Base-by-base conservation (phyloP, 768 basidiomycete species). In the Leccinellum rugosiceps region DNA sequence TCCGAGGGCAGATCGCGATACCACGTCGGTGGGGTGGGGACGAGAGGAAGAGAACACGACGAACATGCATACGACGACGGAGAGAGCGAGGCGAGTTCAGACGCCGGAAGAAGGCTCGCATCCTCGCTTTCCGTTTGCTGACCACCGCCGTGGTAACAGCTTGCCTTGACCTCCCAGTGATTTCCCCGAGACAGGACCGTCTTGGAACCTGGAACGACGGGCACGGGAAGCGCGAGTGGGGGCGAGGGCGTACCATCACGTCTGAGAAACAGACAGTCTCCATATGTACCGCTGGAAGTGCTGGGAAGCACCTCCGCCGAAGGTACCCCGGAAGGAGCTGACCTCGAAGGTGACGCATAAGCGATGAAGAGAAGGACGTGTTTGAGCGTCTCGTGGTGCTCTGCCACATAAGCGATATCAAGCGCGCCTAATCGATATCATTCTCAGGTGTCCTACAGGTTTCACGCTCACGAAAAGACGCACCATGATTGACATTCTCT, bases 1-100 rank as follows among this genome's bases (percentile, higher is more conserved):
- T 98, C 95, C 4, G 92, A 94, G 3, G 96, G 96, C 13, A 98
- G 77, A 68, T 97, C 94, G 38, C 86, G 83, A 71, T 90, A 98
- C 46, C 72, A 75, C 19, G 83, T 69, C 43, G 72, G 75, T 6
- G 82, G 72, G 0, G 80, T 74, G 35, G 87, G 80, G 13, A 80
- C 70, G 32, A 96, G 74, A 11, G 88, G 86, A 10, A 92, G 76
- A 3, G 89, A 87, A 67, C 94, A 96, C 2, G 86, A 87, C 3
- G 87, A 76, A 66, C 94, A 96, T 14, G 83, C 79, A 74, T 92
- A 92, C 4, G 81, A 80, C 6, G 82, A 81, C 0, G 90, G 90
- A 5, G 71, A 74, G 17, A 81, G 71, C 0, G 74, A 59, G 1
- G 76, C 61, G 17, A 95, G 79, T 59, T 90, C 85, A 3, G 82